These are phyloP conservation scores for Beta vulgaris DNA, from an alignment of 148 eudicot genomes.

Conservation along the genomic window DNA sequence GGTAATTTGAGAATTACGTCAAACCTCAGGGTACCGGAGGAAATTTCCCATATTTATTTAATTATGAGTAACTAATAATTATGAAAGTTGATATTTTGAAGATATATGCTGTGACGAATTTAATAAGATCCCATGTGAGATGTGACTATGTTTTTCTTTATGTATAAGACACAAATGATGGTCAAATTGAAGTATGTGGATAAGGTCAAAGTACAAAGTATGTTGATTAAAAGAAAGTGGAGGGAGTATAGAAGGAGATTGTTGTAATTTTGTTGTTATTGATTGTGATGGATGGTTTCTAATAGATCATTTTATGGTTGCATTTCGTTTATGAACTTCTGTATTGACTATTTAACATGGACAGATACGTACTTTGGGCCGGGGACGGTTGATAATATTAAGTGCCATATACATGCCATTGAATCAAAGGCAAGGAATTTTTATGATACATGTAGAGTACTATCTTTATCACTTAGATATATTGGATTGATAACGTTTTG, in stretches of 20 bases:
- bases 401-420: constrained; percentile 65
- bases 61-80: too few relatives aligned
- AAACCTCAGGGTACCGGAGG: too few relatives aligned
- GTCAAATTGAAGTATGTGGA: too few relatives aligned
- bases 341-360: background rate
- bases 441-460: constrained; percentile 10
- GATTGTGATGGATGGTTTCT: background rate
- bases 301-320: background rate
- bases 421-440: constrained; percentile 57
- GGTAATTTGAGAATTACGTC: too few relatives aligned
- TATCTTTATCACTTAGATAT: background rate
- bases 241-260: background rate
- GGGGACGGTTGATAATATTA: constrained; percentile 67
- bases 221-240: too few relatives aligned
- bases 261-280: background rate
- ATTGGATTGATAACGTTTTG: constrained; percentile 6
- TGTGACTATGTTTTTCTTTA: too few relatives aligned
- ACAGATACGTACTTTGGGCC: constrained; percentile 86
- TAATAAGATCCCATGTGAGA: too few relatives aligned
- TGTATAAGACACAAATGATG: too few relatives aligned
- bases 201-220: too few relatives aligned
- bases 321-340: background rate
- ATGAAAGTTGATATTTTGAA: too few relatives aligned
- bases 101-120: too few relatives aligned
- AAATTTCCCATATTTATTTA: too few relatives aligned